A percentile compares a stretch with the other conserved stretches of the same genome.
These are phyloP conservation scores for Breynia disticha DNA, from an alignment of 441 rosid genomes.

Conservation along the genomic window DNA sequence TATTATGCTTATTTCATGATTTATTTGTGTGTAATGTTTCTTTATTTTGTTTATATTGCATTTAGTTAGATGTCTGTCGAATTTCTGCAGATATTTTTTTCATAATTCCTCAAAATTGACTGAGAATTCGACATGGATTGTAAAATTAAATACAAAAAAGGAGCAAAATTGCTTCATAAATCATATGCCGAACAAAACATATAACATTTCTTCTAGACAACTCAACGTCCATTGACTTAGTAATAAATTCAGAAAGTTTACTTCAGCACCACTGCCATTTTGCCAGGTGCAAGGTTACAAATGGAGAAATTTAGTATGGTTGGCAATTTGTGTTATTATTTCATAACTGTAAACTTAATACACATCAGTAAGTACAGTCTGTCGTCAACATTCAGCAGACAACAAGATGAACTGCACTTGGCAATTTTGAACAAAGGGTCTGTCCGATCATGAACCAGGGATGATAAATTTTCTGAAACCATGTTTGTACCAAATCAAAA, in stretches of 20 bases:
- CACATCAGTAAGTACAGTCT: neutral
- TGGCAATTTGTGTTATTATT: neutral
- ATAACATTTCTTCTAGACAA: neutral
- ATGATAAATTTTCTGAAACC: no score
- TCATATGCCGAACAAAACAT: no score
- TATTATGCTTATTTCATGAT: neutral
- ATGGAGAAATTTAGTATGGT: neutral
- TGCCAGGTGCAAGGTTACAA: neutral
- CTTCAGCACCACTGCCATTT: neutral
- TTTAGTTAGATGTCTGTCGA: no score
- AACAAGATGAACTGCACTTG: no score
- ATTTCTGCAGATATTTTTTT: no score
- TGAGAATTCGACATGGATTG: no score
- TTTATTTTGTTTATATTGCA: no score
- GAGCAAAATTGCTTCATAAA: neutral
- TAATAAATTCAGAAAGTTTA: neutral
- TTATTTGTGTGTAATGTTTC: neutral
- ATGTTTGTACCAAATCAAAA: neutral
- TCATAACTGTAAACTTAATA: neutral
- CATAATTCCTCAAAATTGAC: no score
- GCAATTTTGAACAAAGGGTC: no score
- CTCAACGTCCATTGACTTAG: slow-evolving; percentile 5
- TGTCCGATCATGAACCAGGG: no score
- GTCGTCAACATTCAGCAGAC: no score
- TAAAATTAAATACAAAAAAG: neutral